Evolutionary conservation across 2,329 filamentous ascomycete species (phyloP).

Genomic region (Botrytis paeoniae): DNA sequence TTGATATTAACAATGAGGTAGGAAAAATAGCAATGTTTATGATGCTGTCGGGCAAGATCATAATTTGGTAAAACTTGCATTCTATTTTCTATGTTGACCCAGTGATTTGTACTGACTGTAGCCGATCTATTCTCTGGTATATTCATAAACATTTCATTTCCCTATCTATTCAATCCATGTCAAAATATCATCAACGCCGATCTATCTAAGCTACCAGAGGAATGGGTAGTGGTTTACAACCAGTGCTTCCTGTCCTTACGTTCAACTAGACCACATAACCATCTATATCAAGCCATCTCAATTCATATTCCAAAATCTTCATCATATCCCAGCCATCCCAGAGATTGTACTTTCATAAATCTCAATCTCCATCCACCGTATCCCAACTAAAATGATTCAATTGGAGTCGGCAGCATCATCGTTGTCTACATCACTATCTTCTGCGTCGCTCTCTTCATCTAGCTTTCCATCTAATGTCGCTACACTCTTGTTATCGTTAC

Average conservation of each 20-base stretch:
- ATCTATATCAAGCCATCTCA: background rate
- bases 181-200: background rate
- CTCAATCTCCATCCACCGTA: background rate
- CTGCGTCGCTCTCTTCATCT: background rate
- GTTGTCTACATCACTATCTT: background rate
- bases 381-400: background rate
- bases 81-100: background rate
- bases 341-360: background rate
- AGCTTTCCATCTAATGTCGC: constrained; percentile 11
- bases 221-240: background rate
- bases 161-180: background rate
- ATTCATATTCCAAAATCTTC: background rate
- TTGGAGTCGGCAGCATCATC: constrained; percentile 11
- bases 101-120: too few relatives aligned
- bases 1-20: background rate
- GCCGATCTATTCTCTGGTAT: background rate
- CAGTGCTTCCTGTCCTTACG: background rate
- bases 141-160: background rate
- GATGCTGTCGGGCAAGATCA: background rate
- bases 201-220: background rate
- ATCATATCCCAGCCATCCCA: background rate
- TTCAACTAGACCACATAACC: background rate
- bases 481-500: background rate
- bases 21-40: background rate
- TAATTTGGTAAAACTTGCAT: background rate